Conservation (phyloP, 1,284 basidiomycete species). For the Rhodotorula sp. region DNA sequence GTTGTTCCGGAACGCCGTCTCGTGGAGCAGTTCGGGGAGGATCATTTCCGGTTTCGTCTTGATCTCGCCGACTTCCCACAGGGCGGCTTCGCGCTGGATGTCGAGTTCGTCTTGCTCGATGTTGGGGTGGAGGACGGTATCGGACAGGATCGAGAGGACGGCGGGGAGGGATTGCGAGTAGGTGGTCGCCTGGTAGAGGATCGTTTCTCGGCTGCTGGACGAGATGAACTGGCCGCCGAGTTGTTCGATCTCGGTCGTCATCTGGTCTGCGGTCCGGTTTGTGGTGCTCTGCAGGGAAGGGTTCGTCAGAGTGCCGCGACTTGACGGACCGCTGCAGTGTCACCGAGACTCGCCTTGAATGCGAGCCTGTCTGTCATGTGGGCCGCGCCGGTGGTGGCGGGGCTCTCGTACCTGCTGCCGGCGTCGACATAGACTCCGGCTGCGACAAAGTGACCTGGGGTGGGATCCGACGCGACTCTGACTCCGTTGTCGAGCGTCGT, state of each 20-base stretch:
- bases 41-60: slow-evolving; percentile 88
- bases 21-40: slow-evolving; percentile 86
- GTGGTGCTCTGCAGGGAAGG: slow-evolving; percentile 51
- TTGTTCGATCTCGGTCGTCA: slow-evolving; percentile 76
- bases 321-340: too few species aligned
- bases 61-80: slow-evolving; percentile 91
- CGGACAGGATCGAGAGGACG: slow-evolving; percentile 83
- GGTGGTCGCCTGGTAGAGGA: slow-evolving; percentile 97
- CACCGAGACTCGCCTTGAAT: slow-evolving; percentile 72
- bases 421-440: slow-evolving; percentile 92
- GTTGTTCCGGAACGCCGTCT: slow-evolving; percentile 73
- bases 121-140: slow-evolving; percentile 79
- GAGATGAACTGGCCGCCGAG: slow-evolving; percentile 92
- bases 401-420: slow-evolving; percentile 85
- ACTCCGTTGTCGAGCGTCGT: slow-evolving; percentile 90
- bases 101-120: slow-evolving; percentile 77
- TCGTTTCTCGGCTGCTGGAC: slow-evolving; percentile 85
- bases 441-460: slow-evolving; percentile 91
- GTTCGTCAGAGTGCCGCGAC: not conserved
- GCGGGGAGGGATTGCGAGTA: slow-evolving; percentile 79
- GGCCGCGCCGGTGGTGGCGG: slow-evolving; percentile 72
- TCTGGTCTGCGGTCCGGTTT: slow-evolving; percentile 61
- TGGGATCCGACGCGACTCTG: slow-evolving; percentile 84
- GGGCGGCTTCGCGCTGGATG: slow-evolving; percentile 78
- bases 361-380: slow-evolving; percentile 94